phyloP scores from a whole-genome alignment of 352 stramenopile genomes.

The Pythium volutum region DNA sequence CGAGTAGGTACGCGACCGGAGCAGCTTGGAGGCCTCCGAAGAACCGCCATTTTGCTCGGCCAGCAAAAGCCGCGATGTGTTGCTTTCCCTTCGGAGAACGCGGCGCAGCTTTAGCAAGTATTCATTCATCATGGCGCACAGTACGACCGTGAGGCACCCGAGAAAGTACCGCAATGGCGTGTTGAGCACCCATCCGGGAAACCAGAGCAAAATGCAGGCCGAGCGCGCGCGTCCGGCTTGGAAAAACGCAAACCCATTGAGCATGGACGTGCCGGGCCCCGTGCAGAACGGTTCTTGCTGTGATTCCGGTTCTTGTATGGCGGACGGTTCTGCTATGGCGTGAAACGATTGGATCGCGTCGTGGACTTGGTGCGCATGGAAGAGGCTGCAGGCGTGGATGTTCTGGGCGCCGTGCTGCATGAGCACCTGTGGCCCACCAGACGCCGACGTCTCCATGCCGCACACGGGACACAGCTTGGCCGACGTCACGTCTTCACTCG shows the following conservation, averaged over 20 bases:
- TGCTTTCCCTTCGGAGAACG: slow-evolving; percentile 63
- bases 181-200: slow-evolving; percentile 66
- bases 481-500: background rate
- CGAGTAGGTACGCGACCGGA: slow-evolving; percentile 38
- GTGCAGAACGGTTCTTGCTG: slow-evolving; percentile 37
- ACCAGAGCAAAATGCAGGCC: slow-evolving; percentile 70
- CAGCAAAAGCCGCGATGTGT: slow-evolving; percentile 31
- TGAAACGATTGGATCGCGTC: slow-evolving; percentile 45
- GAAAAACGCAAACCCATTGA: slow-evolving; percentile 64
- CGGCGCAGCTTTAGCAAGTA: slow-evolving; percentile 69
- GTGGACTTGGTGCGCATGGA: slow-evolving; percentile 62
- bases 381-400: slow-evolving; percentile 70
- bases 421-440: slow-evolving; percentile 42
- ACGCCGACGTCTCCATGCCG: slow-evolving; percentile 57
- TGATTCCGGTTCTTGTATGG: too few species aligned
- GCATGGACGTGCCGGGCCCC: slow-evolving; percentile 65
- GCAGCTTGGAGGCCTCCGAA: slow-evolving; percentile 36
- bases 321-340: slow-evolving; percentile 2
- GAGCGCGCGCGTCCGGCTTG: slow-evolving; percentile 24
- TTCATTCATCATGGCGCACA: slow-evolving; percentile 68
- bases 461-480: slow-evolving; percentile 57
- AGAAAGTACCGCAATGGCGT: slow-evolving; percentile 50
- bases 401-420: slow-evolving; percentile 57
- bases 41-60: background rate
- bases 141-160: slow-evolving; percentile 48